Evolutionary conservation across 805 yeast genomes (phyloP).

Genomic region (Scheffersomyces ergatensis): DNA sequence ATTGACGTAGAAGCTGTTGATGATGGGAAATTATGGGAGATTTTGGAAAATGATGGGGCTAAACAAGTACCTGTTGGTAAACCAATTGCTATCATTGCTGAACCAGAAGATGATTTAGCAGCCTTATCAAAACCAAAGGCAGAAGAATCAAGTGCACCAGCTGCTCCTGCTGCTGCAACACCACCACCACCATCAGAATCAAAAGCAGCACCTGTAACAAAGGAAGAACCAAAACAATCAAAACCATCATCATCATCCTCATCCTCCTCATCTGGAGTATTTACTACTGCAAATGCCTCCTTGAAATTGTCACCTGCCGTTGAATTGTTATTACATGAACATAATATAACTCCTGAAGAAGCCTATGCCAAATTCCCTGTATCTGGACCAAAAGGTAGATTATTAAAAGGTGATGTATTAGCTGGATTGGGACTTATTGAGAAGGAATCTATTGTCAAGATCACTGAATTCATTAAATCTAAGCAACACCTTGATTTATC

Average conservation of each 20-base stretch:
- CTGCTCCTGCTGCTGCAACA: slow-evolving; percentile 16
- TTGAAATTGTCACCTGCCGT: slow-evolving; percentile 83
- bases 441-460: slow-evolving; percentile 46
- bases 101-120: slow-evolving; percentile 77
- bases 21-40: slow-evolving; percentile 86
- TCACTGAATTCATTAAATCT: slow-evolving; percentile 55
- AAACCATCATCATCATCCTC: slow-evolving; percentile 5
- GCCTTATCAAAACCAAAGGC: slow-evolving; percentile 58
- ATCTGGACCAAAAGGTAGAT: slow-evolving; percentile 85
- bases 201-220: slow-evolving; percentile 11
- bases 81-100: slow-evolving; percentile 88
- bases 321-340: slow-evolving; percentile 54
- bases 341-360: slow-evolving; percentile 64
- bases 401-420: slow-evolving; percentile 88
- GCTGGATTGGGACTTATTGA: slow-evolving; percentile 77
- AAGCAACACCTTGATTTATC: slow-evolving; percentile 70
- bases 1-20: slow-evolving; percentile 88
- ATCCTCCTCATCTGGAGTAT: slow-evolving; percentile 9
- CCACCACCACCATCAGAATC: slow-evolving; percentile 12
- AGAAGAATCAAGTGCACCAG: slow-evolving; percentile 20
- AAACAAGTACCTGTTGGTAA: slow-evolving; percentile 80
- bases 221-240: slow-evolving; percentile 8
- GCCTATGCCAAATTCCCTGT: slow-evolving; percentile 74
- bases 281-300: slow-evolving; percentile 54
- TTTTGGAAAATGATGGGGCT: slow-evolving; percentile 68